Evolutionary conservation across 106 monocot species (phyloP), one percentile per base, ranked within the genome.

Genomic region (Triglochin maritima): DNA sequence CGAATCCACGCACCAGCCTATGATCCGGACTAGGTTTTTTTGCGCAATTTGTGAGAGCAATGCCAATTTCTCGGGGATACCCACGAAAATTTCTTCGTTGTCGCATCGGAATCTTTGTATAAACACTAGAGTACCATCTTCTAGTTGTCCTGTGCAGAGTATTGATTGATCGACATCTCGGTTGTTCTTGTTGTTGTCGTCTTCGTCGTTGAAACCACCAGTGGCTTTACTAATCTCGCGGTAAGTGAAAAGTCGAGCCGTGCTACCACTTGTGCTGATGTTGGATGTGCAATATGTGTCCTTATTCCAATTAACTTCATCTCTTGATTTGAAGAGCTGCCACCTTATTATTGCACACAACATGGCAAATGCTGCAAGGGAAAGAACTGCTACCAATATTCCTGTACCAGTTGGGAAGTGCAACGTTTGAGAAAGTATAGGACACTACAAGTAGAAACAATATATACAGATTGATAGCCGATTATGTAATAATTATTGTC

Each of bases 191-290:
- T 52, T 52, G 9, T 52, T 52, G 9, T 52, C 11, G 7, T 11
- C 11, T 46, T 72, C 66, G 43, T 83, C 77, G 63, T 82, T 76
- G 64, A 89, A 89, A 57, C 82, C 76, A 13, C 79, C 82, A 44
- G 84, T 86, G n/a, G 94, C 94, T 60, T 94, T 80, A 12, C 82
- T 79, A 49, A 94, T 80, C 69, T 94, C 84, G 71, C 85, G 67
- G 63, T 94, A 94, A 7, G 86, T 84, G 69, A 89, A 94, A n/a
- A 50, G 3, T n/a, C n/a, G 8, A 15, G 70, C 62, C 7, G 76
- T 66, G 17, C 76, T 66, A 14, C 55, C 42, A n/a, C 81, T 75
- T 67, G 70, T 69, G 17, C 85, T 71, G 46, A 84, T 71, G 56
- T 75, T 85, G 6, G 81, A 84, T 10, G 88, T 69, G 62, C 46